Evolutionary conservation across 768 basidiomycete species (phyloP).

Genomic region (Pleurotus sapidus): DNA sequence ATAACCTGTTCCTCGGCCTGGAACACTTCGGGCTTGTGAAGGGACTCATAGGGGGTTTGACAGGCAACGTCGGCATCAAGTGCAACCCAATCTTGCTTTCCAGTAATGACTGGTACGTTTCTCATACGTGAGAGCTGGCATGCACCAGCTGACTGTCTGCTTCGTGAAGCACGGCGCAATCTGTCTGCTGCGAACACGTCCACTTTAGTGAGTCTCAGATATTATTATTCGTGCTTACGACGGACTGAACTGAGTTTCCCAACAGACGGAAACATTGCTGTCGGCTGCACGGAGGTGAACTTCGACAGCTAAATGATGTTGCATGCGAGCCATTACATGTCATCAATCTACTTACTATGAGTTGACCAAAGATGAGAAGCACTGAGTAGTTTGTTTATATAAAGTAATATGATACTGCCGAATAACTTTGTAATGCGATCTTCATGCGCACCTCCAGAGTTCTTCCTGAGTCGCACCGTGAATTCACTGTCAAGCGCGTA

Average conservation of each 20-base stretch:
- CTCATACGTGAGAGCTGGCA: not conserved
- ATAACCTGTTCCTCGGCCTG: slow-evolving; percentile 4
- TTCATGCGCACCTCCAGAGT: too few species aligned
- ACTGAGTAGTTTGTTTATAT: too few species aligned
- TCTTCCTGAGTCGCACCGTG: too few species aligned
- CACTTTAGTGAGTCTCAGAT: slow-evolving; percentile 2
- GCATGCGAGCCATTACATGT: too few species aligned
- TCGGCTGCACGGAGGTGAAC: not conserved
- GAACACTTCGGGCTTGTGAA: not conserved
- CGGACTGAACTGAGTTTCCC: not conserved
- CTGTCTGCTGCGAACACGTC: slow-evolving; percentile 4
- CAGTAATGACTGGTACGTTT: not conserved
- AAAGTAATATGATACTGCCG: too few species aligned
- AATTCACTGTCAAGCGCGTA: too few species aligned
- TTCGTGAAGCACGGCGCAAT: not conserved
- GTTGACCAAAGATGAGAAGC: too few species aligned
- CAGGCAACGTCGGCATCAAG: slow-evolving; percentile 4
- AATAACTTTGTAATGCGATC: too few species aligned
- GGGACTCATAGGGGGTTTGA: not conserved
- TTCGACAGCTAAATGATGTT: not conserved
- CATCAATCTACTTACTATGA: too few species aligned
- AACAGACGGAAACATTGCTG: not conserved
- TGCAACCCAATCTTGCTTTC: slow-evolving; percentile 1
- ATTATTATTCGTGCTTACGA: too few species aligned
- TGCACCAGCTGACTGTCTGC: not conserved